Percentiles rank a stretch among this genome's conserved stretches.
Evolutionary conservation across 768 basidiomycete genomes (phyloP).

Genomic region (Pleurotus eryngii): DNA sequence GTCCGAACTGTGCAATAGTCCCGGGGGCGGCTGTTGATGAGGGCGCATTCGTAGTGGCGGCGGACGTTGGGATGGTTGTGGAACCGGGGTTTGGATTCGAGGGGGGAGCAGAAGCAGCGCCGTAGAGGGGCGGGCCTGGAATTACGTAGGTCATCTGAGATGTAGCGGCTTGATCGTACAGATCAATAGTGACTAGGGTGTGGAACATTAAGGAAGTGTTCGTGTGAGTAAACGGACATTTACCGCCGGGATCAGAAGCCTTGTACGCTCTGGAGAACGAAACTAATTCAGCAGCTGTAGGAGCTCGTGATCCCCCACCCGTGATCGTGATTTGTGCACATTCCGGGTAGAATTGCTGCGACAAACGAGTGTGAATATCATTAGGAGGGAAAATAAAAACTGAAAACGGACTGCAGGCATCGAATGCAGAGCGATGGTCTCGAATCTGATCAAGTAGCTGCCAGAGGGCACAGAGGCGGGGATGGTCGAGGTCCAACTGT

Average conservation of each 20-base stretch:
- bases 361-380: too few species aligned
- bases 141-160: constrained; percentile 35
- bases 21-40: constrained; percentile 12
- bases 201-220: too few species aligned
- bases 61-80: not conserved
- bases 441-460: constrained; percentile 45
- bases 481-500: constrained; percentile 43
- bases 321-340: constrained; percentile 43
- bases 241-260: constrained; percentile 39
- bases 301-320: constrained; percentile 35
- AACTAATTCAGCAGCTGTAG: constrained; percentile 41
- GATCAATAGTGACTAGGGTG: constrained; percentile 31
- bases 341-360: constrained; percentile 65
- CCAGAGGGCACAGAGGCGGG: constrained; percentile 40
- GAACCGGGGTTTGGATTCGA: constrained; percentile 14
- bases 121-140: constrained; percentile 47
- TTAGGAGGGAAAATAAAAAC: too few species aligned
- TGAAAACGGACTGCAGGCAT: constrained; percentile 41
- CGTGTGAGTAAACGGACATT: too few species aligned
- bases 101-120: constrained; percentile 20
- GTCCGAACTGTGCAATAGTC: constrained; percentile 36
- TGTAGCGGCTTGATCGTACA: constrained; percentile 36
- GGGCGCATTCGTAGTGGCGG: too few species aligned
- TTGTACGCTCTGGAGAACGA: constrained; percentile 44
- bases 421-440: constrained; percentile 46